These are phyloP conservation scores for Penicillium sp. DNA, from an alignment of 2,329 filamentous ascomycete species.

Conservation along the genomic window DNA sequence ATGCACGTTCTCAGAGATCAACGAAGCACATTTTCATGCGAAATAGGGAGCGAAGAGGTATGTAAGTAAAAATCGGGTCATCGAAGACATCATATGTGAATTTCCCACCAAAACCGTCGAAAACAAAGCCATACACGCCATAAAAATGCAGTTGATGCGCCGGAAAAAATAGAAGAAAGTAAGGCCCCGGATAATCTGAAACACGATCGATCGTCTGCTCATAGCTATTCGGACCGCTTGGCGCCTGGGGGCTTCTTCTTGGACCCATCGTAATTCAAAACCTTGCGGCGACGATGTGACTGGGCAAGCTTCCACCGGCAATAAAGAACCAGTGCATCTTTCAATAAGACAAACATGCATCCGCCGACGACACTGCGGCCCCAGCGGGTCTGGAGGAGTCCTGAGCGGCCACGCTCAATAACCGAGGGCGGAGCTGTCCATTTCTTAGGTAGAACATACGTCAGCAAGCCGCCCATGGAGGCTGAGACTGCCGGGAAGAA, in stretches of 20 bases:
- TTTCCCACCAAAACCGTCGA: constrained; percentile 8
- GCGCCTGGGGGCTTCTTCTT: constrained; percentile 39
- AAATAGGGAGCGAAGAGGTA: background rate
- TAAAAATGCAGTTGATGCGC: constrained; percentile 17
- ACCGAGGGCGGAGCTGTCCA: constrained; percentile 55
- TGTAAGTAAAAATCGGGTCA: constrained; percentile 2
- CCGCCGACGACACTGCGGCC: constrained; percentile 85
- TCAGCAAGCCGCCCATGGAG: constrained; percentile 70
- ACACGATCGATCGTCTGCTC: background rate
- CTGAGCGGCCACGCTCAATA: constrained; percentile 49
- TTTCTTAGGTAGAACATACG: constrained; percentile 61
- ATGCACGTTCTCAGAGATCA: background rate
- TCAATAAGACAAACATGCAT: constrained; percentile 80
- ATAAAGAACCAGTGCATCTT: constrained; percentile 62
- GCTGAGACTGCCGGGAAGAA: constrained; percentile 79
- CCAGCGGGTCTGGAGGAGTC: constrained; percentile 79
- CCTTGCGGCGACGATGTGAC: constrained; percentile 45
- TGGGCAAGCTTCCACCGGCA: constrained; percentile 50
- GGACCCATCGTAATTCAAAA: constrained; percentile 46
- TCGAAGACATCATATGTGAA: constrained; percentile 18
- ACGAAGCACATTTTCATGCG: background rate
- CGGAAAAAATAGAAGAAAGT: constrained; percentile 2
- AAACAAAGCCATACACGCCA: constrained; percentile 17
- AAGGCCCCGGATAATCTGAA: too few relatives aligned
- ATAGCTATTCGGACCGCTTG: constrained; percentile 14